Conservation (phyloP, 176 grass and related monocot genomes). For the Triticum dicoccoides region DNA sequence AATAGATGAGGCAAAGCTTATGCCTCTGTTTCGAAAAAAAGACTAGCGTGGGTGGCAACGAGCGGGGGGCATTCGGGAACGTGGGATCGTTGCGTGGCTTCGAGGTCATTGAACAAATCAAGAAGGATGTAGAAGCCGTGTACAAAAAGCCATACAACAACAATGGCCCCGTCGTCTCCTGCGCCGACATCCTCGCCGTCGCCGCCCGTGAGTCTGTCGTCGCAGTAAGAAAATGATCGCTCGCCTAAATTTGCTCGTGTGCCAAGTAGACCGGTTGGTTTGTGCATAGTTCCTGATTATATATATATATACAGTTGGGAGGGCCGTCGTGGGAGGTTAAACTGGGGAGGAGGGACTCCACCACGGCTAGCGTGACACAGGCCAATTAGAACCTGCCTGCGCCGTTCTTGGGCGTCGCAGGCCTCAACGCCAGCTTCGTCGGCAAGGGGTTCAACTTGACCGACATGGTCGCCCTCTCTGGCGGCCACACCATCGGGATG, state of each 20-base stretch:
- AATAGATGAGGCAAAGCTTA: no score
- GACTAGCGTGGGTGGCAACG: constrained; percentile 17
- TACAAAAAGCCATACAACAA: constrained; percentile 14
- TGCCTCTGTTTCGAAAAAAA: no score
- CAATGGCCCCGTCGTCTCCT: constrained; percentile 18
- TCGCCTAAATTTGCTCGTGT: no score
- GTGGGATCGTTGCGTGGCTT: not conserved
- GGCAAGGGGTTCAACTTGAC: not conserved
- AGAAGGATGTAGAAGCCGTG: constrained; percentile 43
- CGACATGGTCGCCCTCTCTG: constrained; percentile 72
- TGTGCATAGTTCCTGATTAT: no score
- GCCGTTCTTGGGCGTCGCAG: not conserved
- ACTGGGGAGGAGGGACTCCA: constrained; percentile 54
- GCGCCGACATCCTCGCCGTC: constrained; percentile 63
- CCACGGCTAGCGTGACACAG: not conserved
- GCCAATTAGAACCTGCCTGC: constrained; percentile 12
- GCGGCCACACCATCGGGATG: constrained; percentile 68
- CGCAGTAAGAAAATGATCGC: constrained; percentile 21
- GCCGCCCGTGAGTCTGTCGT: constrained; percentile 61
- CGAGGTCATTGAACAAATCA: constrained; percentile 37
- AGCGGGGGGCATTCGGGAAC: constrained; percentile 20
- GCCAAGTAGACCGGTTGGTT: no score
- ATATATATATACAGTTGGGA: constrained; percentile 16
- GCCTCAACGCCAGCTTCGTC: not conserved
- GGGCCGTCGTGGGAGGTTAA: constrained; percentile 39